Conservation (phyloP, 495 filamentous ascomycete species). For the Endocarpon pusillum region DNA sequence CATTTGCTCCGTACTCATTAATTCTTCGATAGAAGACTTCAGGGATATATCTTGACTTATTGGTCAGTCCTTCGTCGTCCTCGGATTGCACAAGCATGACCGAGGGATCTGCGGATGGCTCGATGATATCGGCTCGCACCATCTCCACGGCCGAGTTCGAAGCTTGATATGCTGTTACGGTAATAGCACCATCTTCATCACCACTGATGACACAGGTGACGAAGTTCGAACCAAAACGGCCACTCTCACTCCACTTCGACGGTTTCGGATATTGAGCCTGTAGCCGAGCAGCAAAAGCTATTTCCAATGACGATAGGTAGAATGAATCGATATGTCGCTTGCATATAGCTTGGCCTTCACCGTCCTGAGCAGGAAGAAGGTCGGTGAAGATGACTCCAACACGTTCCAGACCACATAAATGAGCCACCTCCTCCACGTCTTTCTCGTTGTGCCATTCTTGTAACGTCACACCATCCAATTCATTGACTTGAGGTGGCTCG, state of each 20-base stretch:
- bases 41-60: slow-evolving; percentile 74
- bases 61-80: slow-evolving; percentile 56
- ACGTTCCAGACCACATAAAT: slow-evolving; percentile 69
- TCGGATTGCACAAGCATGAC: slow-evolving; percentile 92
- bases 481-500: slow-evolving; percentile 80
- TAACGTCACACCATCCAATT: slow-evolving; percentile 80
- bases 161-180: slow-evolving; percentile 82
- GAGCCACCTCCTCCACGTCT: slow-evolving; percentile 65
- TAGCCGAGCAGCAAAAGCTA: slow-evolving; percentile 70
- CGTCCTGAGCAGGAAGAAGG: slow-evolving; percentile 62
- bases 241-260: slow-evolving; percentile 93
- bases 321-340: slow-evolving; percentile 94
- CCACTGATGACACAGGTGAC: slow-evolving; percentile 91
- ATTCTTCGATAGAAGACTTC: slow-evolving; percentile 93
- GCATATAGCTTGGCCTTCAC: slow-evolving; percentile 74
- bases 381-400: slow-evolving; percentile 96
- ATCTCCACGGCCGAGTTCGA: slow-evolving; percentile 93
- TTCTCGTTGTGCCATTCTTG: slow-evolving; percentile 78
- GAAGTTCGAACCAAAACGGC: slow-evolving; percentile 87
- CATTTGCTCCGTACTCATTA: slow-evolving; percentile 91
- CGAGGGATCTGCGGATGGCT: slow-evolving; percentile 80
- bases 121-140: slow-evolving; percentile 86
- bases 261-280: slow-evolving; percentile 79
- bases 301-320: slow-evolving; percentile 82
- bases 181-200: slow-evolving; percentile 74